These are phyloP conservation scores for Apophysomyces elegans DNA, from an alignment of 371 early-diverging fungal species.

Conservation along the genomic window DNA sequence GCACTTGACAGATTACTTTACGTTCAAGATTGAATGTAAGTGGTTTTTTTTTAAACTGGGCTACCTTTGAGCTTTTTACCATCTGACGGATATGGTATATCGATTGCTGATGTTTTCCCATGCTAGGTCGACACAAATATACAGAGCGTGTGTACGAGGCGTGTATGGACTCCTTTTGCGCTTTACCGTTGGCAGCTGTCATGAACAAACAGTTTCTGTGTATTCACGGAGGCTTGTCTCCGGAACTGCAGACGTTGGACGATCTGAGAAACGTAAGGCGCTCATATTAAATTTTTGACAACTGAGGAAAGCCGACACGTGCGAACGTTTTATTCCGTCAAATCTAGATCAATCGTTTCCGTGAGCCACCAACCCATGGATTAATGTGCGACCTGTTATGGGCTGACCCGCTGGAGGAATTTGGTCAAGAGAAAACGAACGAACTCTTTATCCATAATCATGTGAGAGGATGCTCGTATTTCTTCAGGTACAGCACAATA, in stretches of 20 bases:
- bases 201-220: conserved; percentile 98
- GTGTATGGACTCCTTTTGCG: conserved; percentile 91
- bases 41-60: background rate
- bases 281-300: background rate
- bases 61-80: no score
- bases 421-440: conserved; percentile 86
- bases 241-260: conserved; percentile 87
- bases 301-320: conserved; percentile 10
- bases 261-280: conserved; percentile 73
- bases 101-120: conserved; percentile 2
- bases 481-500: conserved; percentile 63
- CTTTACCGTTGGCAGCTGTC: conserved; percentile 94
- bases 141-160: conserved; percentile 93
- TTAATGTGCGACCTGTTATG: conserved; percentile 97
- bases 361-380: conserved; percentile 94
- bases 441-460: conserved; percentile 88
- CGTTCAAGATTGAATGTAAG: conserved; percentile 96
- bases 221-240: conserved; percentile 98
- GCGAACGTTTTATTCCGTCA: background rate
- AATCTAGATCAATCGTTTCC: conserved; percentile 88
- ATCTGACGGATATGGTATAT: no score
- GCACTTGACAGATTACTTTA: conserved; percentile 97
- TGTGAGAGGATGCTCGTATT: conserved; percentile 95
- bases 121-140: conserved; percentile 89
- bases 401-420: conserved; percentile 97